phyloP scores from a whole-genome alignment of 1,139 yeast genomes.

The Suhomyces coccinellae region DNA sequence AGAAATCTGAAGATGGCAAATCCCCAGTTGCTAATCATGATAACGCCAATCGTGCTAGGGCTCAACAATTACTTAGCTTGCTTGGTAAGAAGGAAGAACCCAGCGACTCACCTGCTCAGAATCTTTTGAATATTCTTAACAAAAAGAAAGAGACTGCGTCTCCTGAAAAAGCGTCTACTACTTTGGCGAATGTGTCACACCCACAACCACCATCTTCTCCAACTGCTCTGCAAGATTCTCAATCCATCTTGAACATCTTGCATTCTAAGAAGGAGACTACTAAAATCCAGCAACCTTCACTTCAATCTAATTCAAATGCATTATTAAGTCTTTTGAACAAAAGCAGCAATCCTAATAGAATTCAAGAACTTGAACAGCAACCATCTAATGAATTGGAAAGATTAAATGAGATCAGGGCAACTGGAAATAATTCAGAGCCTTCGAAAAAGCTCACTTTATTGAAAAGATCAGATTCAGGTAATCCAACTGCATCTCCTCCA shows the following conservation, averaged over 20 bases:
- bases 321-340: slow-evolving; percentile 7
- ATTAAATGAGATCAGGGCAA: slow-evolving; percentile 11
- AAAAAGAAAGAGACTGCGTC: slow-evolving; percentile 11
- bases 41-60: slow-evolving; percentile 35
- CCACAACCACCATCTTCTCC: slow-evolving; percentile 1
- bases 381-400: slow-evolving; percentile 34
- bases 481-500: background rate
- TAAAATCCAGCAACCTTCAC: background rate
- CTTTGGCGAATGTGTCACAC: slow-evolving; percentile 13
- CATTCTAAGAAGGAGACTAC: slow-evolving; percentile 5
- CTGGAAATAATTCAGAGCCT: slow-evolving; percentile 14
- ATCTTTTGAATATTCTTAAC: slow-evolving; percentile 12
- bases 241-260: slow-evolving; percentile 6
- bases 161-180: slow-evolving; percentile 11
- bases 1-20: slow-evolving; percentile 9
- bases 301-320: slow-evolving; percentile 3
- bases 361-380: slow-evolving; percentile 11
- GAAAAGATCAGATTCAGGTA: slow-evolving; percentile 24
- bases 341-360: slow-evolving; percentile 1
- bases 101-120: slow-evolving; percentile 7
- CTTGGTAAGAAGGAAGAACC: slow-evolving; percentile 26
- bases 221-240: slow-evolving; percentile 5
- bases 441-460: slow-evolving; percentile 35
- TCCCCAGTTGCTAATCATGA: slow-evolving; percentile 11
- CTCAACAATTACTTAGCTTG: slow-evolving; percentile 41